Evolutionary conservation across 371 early-diverging fungal genomes (phyloP).

Genomic region (Homolaphlyctis polyrhiza): DNA sequence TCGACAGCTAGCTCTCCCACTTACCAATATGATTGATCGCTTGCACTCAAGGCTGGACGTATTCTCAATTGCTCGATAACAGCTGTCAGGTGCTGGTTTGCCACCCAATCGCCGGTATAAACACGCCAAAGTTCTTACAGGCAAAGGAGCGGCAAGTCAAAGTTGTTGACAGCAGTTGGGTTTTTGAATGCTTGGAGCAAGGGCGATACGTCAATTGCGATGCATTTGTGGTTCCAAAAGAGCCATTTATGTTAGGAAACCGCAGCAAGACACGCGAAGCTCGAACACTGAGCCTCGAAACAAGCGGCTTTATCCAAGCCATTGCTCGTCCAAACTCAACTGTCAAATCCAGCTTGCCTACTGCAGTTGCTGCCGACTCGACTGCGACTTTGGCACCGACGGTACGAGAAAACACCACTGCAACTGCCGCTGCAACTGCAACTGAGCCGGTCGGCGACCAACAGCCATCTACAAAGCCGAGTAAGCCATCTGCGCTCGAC

Average conservation of each 20-base stretch:
- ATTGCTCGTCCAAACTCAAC: no score
- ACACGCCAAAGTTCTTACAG: constrained; percentile 19
- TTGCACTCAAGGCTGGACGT: constrained; percentile 6
- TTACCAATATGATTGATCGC: no score
- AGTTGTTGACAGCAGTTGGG: constrained; percentile 26
- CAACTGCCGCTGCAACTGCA: no score
- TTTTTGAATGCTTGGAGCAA: constrained; percentile 15
- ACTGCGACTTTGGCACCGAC: no score
- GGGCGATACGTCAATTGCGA: constrained; percentile 6
- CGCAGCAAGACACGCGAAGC: not conserved
- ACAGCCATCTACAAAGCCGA: no score
- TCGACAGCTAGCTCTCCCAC: no score
- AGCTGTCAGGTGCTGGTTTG: not conserved
- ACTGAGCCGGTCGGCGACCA: no score
- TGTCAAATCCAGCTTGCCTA: no score
- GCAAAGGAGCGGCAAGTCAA: constrained; percentile 38
- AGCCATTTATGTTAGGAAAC: not conserved
- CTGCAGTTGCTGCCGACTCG: no score
- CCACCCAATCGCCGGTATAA: constrained; percentile 4
- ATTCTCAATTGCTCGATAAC: no score
- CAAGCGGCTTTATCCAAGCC: not conserved
- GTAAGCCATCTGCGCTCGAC: no score
- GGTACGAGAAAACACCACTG: no score
- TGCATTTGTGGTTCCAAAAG: not conserved
- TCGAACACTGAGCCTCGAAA: not conserved